A percentile compares a stretch with the other conserved stretches of the same genome.
phyloP scores from a whole-genome alignment of 139 green algal genomes.

The Haematococcus lacustris region DNA sequence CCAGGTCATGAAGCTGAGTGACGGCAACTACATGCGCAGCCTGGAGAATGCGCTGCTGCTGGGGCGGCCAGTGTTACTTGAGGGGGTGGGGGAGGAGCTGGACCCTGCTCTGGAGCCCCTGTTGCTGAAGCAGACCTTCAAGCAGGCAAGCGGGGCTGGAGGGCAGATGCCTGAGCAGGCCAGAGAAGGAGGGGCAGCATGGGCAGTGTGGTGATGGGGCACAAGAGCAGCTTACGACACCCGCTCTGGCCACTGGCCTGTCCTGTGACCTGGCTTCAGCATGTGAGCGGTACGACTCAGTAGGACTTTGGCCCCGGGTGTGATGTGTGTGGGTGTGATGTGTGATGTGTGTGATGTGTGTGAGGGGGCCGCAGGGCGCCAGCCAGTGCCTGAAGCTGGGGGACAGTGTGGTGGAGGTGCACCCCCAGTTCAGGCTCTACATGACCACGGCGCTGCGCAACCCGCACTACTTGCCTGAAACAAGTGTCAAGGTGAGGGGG shows the following conservation, averaged over 20 bases:
- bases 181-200: no score
- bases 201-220: no score
- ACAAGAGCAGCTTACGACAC: no score
- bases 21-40: slow-evolving; percentile 63
- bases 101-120: slow-evolving; percentile 65
- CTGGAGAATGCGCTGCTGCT: slow-evolving; percentile 57
- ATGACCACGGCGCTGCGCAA: slow-evolving; percentile 48
- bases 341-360: no score
- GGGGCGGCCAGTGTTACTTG: slow-evolving; percentile 32
- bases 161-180: no score
- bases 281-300: no score
- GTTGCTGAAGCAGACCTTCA: slow-evolving; percentile 48
- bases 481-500: slow-evolving; percentile 50
- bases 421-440: slow-evolving; percentile 11
- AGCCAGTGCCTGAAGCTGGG: slow-evolving; percentile 55
- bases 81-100: slow-evolving; percentile 35
- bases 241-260: no score
- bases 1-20: slow-evolving; percentile 49
- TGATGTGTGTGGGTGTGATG: no score
- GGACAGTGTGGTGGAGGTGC: slow-evolving; percentile 66
- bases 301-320: no score
- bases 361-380: no score
- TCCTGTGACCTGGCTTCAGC: no score
- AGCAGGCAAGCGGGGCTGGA: slow-evolving; percentile 16
- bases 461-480: slow-evolving; percentile 68